Base-by-base conservation (phyloP, 2,329 filamentous ascomycete species). In the Epichloe aotearoae region DNA sequence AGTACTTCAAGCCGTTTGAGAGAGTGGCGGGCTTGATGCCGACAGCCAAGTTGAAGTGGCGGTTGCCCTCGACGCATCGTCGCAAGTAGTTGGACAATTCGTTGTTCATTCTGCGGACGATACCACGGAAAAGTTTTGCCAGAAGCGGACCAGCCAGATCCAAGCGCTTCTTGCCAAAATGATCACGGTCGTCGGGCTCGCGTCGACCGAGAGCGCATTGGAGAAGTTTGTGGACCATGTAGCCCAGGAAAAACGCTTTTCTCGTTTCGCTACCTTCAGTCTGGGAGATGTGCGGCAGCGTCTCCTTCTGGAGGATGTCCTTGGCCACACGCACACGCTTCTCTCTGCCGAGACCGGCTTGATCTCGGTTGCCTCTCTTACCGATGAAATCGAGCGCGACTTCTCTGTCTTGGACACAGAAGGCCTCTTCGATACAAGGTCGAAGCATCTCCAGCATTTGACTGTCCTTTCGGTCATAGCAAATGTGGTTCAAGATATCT, bases 391-490 rank as follows among this genome's bases (percentile, higher is more conserved):
- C 93, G 43, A 97, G 77, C 3, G 94, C 93, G 38, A 93, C 86
- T 62, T 97, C 91, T 54, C 88, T 83, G 63, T 97, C 91, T 64
- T 98, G 94, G 53, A 98, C 93, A 55, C 90, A 87, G 61, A 95
- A 95, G 11, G 90, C 88, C 67, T 98, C 93, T 66, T 97, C 93
- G 52, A 98, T 90, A 73, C 90, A 97, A 3, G 93, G 91, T 59
- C 95, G 91, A 60, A 98, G 72, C 81, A 96, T 93, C 73, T 98
- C 93, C 52, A 98, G 74, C 90, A 98, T 96, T 61, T 94, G 87
- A 26, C 85, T 95, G 66, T 98, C 94, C 60, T 85, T 93, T 56
- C 88, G 83, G 63, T 97, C 90, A 67, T 95, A 96, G 69, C 90
- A 95, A 58, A 98, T 95, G 64, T 96, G 90, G 64, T 96, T 96